Evolutionary conservation across 2,329 filamentous ascomycete genomes (phyloP), one percentile per base, ranked within the genome.

Genomic region (Fusarium devonianum): DNA sequence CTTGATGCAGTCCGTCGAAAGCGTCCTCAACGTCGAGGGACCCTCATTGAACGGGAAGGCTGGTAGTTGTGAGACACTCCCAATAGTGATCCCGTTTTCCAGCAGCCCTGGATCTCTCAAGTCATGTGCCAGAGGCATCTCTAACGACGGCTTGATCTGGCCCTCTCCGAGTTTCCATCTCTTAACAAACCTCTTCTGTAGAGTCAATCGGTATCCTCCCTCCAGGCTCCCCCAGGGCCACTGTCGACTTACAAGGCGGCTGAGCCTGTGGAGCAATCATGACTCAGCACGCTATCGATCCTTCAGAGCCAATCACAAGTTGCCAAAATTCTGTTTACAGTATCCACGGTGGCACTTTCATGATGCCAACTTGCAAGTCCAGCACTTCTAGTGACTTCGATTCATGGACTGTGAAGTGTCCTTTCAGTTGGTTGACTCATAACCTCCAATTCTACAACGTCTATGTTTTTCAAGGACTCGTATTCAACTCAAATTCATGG

Each of bases 341-440:
- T 19, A 13, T 41, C n/a, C 28, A 35, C 17, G 56, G 52, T 38
- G 40, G 53, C 53, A 28, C 35, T 49, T 34, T 23, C 36, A 60
- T 53, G 62, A 56, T 65, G 60, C 58, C 63, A 65, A 65, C 53
- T 65, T 65, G 63, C 56, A 56, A 43, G 16, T 48, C 18, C 28
- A 28, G 49, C 13, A 35, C 49, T 66, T 66, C 63, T 60, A 63
- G 61, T 44, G 53, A 62, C 63, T 65, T 66, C 61, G 61, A 66
- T 59, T 38, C 11, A 48, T 33, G 32, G 49, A 19, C 19, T 32
- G 47, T 43, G 41, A 66, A 60, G 56, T 66, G 63, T 63, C 63
- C 63, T 64, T 45, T 63, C 44, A 29, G 28, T 18, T 11, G 47
- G 50, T 55, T 66, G 59, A 66, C 50, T 64, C 63, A 62, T 54